A percentile compares a stretch with the other conserved stretches of the same genome.
Conservation (phyloP, 2,329 filamentous ascomycete genomes). For the Dothideomycetidae sp. region DNA sequence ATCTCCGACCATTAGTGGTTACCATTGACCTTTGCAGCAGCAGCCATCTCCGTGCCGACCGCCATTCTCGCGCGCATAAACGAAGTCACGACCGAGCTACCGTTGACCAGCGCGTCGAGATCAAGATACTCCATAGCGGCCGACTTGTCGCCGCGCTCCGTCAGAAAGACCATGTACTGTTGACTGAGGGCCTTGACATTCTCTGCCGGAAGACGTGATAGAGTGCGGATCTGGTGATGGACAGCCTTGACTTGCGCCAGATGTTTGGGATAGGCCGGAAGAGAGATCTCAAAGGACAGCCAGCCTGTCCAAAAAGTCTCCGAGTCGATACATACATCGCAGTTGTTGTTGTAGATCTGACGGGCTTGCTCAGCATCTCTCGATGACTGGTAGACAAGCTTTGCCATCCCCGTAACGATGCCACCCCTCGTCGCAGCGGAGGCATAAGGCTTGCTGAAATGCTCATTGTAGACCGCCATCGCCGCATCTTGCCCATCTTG, state of each 20-base stretch:
- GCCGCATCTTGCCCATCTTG: conserved; percentile 73
- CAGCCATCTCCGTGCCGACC: background rate
- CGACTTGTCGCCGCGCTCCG: conserved; percentile 67
- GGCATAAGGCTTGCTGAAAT: conserved; percentile 59
- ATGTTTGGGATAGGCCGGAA: conserved; percentile 53
- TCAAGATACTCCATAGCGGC: conserved; percentile 74
- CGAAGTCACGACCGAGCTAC: conserved; percentile 29
- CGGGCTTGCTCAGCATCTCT: conserved; percentile 61
- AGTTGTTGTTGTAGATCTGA: conserved; percentile 66
- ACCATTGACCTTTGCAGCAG: background rate
- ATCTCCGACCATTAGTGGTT: no score
- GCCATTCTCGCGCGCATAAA: background rate
- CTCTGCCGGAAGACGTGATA: conserved; percentile 52
- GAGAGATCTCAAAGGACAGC: conserved; percentile 75
- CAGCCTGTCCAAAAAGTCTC: conserved; percentile 81
- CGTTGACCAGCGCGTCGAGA: conserved; percentile 77
- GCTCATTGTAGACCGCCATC: conserved; percentile 65
- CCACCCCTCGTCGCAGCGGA: conserved; percentile 73
- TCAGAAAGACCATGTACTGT: conserved; percentile 68
- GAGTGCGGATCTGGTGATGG: conserved; percentile 57
- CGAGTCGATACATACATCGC: conserved; percentile 73
- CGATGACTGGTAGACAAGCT: conserved; percentile 75
- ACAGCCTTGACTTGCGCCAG: conserved; percentile 67
- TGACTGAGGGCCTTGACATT: conserved; percentile 63
- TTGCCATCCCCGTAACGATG: conserved; percentile 77